Conservation (phyloP, 1,139 yeast genomes). For the Suhomyces wounanorum region DNA sequence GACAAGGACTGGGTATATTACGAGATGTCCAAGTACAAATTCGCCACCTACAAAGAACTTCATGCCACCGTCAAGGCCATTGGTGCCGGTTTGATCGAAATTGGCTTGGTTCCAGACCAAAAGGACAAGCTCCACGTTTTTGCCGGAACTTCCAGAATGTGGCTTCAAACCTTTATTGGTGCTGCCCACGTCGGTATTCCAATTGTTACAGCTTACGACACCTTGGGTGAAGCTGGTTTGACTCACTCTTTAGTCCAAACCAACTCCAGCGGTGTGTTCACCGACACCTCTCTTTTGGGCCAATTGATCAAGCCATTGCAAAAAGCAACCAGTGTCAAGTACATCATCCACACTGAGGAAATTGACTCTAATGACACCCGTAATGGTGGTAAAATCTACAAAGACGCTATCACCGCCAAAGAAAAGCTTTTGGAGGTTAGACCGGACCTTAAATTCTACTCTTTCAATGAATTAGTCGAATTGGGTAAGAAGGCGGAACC, state of each 20-base stretch:
- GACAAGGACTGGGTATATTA: conserved; percentile 87
- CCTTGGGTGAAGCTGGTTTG: conserved; percentile 90
- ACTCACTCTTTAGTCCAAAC: conserved; percentile 86
- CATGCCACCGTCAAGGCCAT: conserved; percentile 49
- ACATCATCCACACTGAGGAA: conserved; percentile 69
- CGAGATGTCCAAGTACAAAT: conserved; percentile 75
- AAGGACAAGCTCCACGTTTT: conserved; percentile 74
- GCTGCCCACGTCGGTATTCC: conserved; percentile 78
- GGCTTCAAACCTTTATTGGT: conserved; percentile 90
- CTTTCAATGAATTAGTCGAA: conserved; percentile 64
- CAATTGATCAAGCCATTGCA: conserved; percentile 73
- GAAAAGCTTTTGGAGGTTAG: conserved; percentile 60
- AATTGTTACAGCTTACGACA: conserved; percentile 94
- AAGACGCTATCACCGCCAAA: conserved; percentile 57
- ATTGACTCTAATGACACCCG: conserved; percentile 66
- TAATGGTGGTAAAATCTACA: conserved; percentile 57
- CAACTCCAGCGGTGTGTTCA: conserved; percentile 72
- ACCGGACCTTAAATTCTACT: conserved; percentile 73
- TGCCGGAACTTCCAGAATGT: conserved; percentile 80
- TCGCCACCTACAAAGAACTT: conserved; percentile 63
- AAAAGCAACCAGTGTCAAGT: conserved; percentile 62
- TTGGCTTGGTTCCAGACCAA: conserved; percentile 71
- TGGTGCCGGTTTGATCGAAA: conserved; percentile 73
- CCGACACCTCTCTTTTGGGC: conserved; percentile 72
- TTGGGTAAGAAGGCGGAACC: conserved; percentile 54